Evolutionary conservation across 305 asterid species (phyloP).

Genomic region (Fraxinus dipetala): DNA sequence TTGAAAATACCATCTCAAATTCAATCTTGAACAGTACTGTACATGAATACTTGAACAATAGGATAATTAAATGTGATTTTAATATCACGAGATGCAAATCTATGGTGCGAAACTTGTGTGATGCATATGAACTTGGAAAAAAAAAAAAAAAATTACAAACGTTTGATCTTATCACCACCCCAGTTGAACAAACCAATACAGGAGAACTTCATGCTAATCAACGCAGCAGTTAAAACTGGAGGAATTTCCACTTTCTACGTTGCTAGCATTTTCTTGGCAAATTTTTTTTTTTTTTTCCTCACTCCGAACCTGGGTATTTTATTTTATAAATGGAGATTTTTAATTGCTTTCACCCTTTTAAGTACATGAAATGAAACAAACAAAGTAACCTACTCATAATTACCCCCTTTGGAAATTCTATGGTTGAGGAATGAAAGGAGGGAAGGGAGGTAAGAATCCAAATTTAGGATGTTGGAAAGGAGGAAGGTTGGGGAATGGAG

Average conservation of each 20-base stretch:
- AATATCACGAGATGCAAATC: not conserved
- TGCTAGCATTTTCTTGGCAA: not conserved
- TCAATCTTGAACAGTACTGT: not conserved
- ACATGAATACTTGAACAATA: not conserved
- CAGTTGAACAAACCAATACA: not conserved
- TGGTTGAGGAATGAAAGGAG: slow-evolving; percentile 36
- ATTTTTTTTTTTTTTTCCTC: too few relatives aligned
- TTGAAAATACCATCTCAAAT: not conserved
- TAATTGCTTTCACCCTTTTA: not conserved
- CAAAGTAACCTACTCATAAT: not conserved
- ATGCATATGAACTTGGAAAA: not conserved
- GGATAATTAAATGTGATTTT: not conserved
- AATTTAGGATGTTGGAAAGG: slow-evolving; percentile 52
- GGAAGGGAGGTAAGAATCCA: slow-evolving; percentile 45
- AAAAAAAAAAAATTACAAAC: not conserved
- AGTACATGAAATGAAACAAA: not conserved
- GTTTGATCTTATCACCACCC: not conserved
- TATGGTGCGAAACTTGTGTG: not conserved
- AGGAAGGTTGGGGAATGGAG: slow-evolving; percentile 44
- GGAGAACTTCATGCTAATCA: not conserved
- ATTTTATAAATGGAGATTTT: not conserved
- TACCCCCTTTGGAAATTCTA: not conserved
- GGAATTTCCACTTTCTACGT: not conserved
- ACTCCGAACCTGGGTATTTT: not conserved
- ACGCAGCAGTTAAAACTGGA: not conserved